Evolutionary conservation across 371 early-diverging fungal species (phyloP).

Genomic region (Blastocladiella emersonii): DNA sequence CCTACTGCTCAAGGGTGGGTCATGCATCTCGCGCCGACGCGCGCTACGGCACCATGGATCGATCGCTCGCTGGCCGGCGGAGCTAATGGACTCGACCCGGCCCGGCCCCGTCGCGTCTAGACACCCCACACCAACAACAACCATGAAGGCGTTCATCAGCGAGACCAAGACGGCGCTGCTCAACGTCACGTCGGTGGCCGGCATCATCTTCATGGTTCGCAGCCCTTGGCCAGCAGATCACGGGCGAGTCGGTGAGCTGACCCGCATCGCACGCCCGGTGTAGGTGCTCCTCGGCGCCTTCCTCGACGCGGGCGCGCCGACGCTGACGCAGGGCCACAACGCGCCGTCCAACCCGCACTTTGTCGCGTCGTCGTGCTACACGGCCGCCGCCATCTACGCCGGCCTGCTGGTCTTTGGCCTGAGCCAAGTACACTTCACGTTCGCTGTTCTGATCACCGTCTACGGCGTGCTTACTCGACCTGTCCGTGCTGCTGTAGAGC

Average conservation of each 20-base stretch:
- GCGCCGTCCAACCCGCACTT: not conserved
- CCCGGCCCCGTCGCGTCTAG: no score
- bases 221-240: not conserved
- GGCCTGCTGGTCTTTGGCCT: not conserved
- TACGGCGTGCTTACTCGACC: no score
- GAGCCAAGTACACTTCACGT: not conserved
- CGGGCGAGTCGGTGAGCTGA: not conserved
- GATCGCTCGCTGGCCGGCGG: no score
- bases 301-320: not conserved
- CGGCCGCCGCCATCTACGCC: slow-evolving; percentile 1
- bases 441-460: no score
- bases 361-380: not conserved
- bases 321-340: not conserved
- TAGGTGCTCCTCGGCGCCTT: not conserved
- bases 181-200: not conserved
- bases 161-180: not conserved
- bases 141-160: not conserved
- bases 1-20: no score
- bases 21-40: no score
- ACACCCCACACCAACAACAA: no score
- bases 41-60: no score
- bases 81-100: no score
- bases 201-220: slow-evolving; percentile 2
- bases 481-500: not conserved
- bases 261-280: not conserved